phyloP scores from a whole-genome alignment of 2,329 filamentous ascomycete species.

The Exophiala aquamarina region DNA sequence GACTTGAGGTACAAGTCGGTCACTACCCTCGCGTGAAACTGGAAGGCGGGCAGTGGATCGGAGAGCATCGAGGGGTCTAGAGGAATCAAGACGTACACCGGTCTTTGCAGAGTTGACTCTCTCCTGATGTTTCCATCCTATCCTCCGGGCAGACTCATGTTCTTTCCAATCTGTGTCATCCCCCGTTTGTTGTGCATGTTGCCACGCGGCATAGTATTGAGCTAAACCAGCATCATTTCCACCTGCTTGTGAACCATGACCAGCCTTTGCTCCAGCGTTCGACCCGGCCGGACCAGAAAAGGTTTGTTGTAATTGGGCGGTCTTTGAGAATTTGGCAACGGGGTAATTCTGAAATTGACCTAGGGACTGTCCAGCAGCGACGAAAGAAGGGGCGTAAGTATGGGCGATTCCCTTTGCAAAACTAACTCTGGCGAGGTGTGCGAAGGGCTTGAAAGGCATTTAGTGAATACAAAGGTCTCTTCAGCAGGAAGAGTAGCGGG shows the following conservation, averaged over 20 bases:
- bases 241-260: constrained; percentile 52
- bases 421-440: constrained; percentile 92
- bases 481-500: constrained; percentile 61
- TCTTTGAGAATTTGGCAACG: constrained; percentile 52
- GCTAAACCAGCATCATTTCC: constrained; percentile 68
- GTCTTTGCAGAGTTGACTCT: constrained; percentile 39
- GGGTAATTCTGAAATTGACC: constrained; percentile 53
- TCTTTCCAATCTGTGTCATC: constrained; percentile 84
- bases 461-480: constrained; percentile 70
- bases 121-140: constrained; percentile 75
- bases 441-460: constrained; percentile 77
- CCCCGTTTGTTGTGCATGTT: constrained; percentile 69
- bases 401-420: constrained; percentile 95
- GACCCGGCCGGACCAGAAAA: constrained; percentile 64
- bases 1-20: constrained; percentile 60
- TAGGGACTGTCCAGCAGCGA: constrained; percentile 85
- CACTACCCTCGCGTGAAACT: constrained; percentile 52
- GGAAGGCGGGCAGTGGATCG: constrained; percentile 19
- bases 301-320: constrained; percentile 71
- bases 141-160: constrained; percentile 82
- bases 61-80: constrained; percentile 24
- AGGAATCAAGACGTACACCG: constrained; percentile 23
- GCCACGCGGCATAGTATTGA: constrained; percentile 88
- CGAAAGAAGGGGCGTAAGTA: constrained; percentile 96
- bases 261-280: constrained; percentile 53